Conservation (phyloP, 805 yeast species). For the Cyberlindnera americana region DNA sequence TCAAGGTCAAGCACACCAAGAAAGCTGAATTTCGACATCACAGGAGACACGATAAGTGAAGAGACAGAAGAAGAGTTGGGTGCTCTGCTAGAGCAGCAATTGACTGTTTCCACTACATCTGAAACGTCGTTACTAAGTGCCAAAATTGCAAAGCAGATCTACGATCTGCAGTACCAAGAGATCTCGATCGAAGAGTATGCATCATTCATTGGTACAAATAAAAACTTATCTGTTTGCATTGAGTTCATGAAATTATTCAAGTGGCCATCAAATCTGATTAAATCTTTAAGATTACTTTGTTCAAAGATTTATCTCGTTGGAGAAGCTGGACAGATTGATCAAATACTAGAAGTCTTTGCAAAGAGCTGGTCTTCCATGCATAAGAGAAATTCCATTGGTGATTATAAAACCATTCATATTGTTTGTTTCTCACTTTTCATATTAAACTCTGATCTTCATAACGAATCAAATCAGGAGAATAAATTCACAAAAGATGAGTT, state of each 20-base stretch:
- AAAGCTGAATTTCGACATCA: constrained; percentile 13
- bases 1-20: constrained; percentile 9
- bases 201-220: constrained; percentile 35
- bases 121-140: background rate
- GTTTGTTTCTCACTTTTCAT: constrained; percentile 68
- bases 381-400: constrained; percentile 45
- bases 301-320: constrained; percentile 69
- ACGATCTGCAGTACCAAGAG: constrained; percentile 29
- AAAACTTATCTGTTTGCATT: constrained; percentile 27
- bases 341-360: constrained; percentile 66
- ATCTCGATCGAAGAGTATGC: constrained; percentile 41
- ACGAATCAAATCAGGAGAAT: constrained; percentile 35
- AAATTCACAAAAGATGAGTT: constrained; percentile 42
- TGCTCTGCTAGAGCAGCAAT: no score
- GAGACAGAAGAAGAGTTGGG: constrained; percentile 20
- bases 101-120: no score
- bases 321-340: constrained; percentile 78
- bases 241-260: constrained; percentile 40
- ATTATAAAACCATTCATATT: constrained; percentile 62
- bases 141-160: constrained; percentile 32
- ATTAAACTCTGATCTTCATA: constrained; percentile 75
- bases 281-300: constrained; percentile 58
- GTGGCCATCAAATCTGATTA: constrained; percentile 48
- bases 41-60: constrained; percentile 21
- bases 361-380: constrained; percentile 53